Evolutionary conservation across 2,329 filamentous ascomycete species (phyloP), one percentile per base, ranked within the genome.

Genomic region (Balansia obtecta): DNA sequence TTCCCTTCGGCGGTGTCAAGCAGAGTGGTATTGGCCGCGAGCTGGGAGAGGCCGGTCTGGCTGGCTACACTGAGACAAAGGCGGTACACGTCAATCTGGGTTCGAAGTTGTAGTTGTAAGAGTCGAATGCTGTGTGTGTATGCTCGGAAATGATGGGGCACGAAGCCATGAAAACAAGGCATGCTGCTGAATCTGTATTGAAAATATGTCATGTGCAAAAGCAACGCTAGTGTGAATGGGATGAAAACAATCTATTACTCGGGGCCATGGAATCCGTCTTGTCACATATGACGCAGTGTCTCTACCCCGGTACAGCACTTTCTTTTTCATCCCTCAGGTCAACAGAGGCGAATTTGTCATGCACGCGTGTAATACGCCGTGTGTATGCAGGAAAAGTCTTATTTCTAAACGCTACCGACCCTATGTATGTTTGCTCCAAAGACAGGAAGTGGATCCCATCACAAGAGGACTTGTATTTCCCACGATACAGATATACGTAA

Each of bases 1-100:
- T 73, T 34, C 71, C 71, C 0, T 73, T 73, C 51, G 71, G 71
- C 5, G 71, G 71, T 3, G 65, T 72, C 11, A 73, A 74, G 61
- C 71, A 73, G 60, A 73, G 71, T 46, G 71, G 71, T n/a, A 69
- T 73, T 30, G 71, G 71, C 0, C 58, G 70, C 7, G 71, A 73
- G 49, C 55, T 72, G 15, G 71, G 71, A 43, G 70, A 73, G 57
- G 70, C 70, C 5, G 71, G 69, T 6, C 61, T 74, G 8, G 67
- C 64, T 7, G 69, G 65, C 0, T 74, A 73, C 46, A 63, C 67
- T 2, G 66, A 72, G 49, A 70, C 67, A 15, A 74, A 74, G 60
- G 65, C 70, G 0, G 61, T 49, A 38, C 52, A 53, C 41, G 38
- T 53, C 13, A 51, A 51, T 38, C 58, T 73, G 56, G 63, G 67